Conservation (phyloP, 2,329 filamentous ascomycete species). For the Neofusicoccum sp. region DNA sequence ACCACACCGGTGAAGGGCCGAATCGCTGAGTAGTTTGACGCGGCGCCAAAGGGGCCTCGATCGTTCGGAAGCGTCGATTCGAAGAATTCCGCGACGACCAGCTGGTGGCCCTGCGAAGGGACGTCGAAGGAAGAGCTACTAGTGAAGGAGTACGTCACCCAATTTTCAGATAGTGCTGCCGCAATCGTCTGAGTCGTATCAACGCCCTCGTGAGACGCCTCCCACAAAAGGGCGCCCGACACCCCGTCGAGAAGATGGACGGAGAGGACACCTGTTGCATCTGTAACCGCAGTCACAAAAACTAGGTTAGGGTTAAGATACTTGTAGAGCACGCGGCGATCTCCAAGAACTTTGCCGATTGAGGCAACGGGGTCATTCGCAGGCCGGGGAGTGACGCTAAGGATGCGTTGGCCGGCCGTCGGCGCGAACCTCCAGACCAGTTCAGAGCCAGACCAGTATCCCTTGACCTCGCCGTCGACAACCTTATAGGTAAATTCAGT, state of each 20-base stretch:
- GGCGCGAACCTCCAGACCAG: constrained; percentile 70
- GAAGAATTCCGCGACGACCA: constrained; percentile 84
- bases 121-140: constrained; percentile 51
- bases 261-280: constrained; percentile 58
- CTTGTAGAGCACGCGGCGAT: constrained; percentile 94
- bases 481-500: constrained; percentile 30
- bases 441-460: constrained; percentile 29
- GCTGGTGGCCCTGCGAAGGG: constrained; percentile 74
- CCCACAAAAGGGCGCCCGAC: constrained; percentile 76
- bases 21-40: constrained; percentile 74
- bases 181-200: constrained; percentile 72
- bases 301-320: constrained; percentile 87
- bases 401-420: constrained; percentile 64
- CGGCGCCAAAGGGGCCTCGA: constrained; percentile 71
- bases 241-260: constrained; percentile 83
- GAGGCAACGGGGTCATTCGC: constrained; percentile 85
- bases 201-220: constrained; percentile 68
- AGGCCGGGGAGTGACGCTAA: constrained; percentile 66
- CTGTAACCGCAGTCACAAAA: constrained; percentile 68
- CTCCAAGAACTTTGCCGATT: constrained; percentile 88
- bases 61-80: constrained; percentile 82
- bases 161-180: constrained; percentile 86
- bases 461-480: constrained; percentile 33
- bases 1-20: constrained; percentile 57
- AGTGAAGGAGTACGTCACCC: constrained; percentile 82